Conservation (phyloP, 2,329 filamentous ascomycete genomes). For the Claviceps sp. region DNA sequence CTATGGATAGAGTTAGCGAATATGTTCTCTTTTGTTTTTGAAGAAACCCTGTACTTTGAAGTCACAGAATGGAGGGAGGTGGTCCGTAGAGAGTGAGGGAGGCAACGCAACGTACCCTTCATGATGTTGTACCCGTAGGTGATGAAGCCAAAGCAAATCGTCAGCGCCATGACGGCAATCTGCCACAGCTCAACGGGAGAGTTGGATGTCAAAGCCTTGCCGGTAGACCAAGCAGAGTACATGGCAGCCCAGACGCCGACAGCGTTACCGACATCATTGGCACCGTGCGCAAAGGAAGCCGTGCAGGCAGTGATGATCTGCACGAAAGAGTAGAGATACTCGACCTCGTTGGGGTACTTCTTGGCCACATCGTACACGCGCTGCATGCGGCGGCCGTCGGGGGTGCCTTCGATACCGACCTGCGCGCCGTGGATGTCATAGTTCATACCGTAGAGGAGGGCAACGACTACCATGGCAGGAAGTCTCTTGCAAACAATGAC, state of each 20-base stretch:
- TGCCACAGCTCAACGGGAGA: slow-evolving; percentile 61
- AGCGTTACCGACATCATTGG: slow-evolving; percentile 65
- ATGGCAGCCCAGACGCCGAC: slow-evolving; percentile 59
- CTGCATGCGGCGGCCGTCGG: slow-evolving; percentile 17
- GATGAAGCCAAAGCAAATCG: slow-evolving; percentile 53
- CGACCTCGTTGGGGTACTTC: slow-evolving; percentile 58
- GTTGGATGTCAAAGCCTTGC: slow-evolving; percentile 46
- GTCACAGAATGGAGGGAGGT: not conserved
- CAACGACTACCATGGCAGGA: slow-evolving; percentile 52
- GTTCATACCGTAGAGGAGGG: slow-evolving; percentile 58
- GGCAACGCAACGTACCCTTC: slow-evolving; percentile 44
- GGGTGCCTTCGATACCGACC: slow-evolving; percentile 10
- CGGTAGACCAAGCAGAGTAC: slow-evolving; percentile 52
- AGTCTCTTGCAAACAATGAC: slow-evolving; percentile 49
- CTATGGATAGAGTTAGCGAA: slow-evolving; percentile 20
- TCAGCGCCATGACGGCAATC: slow-evolving; percentile 52
- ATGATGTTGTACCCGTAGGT: slow-evolving; percentile 79
- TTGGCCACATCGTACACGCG: slow-evolving; percentile 49
- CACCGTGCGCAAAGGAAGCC: slow-evolving; percentile 62
- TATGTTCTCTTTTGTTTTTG: no score
- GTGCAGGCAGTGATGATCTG: slow-evolving; percentile 58
- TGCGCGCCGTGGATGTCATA: slow-evolving; percentile 58
- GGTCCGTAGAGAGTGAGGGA: not conserved
- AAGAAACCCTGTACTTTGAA: no score
- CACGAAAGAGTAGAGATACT: slow-evolving; percentile 56